Percentiles rank a stretch among this genome's conserved stretches.
Conservation (phyloP, 108 stramenopile genomes). For the Aurantiochytrium sp. region DNA sequence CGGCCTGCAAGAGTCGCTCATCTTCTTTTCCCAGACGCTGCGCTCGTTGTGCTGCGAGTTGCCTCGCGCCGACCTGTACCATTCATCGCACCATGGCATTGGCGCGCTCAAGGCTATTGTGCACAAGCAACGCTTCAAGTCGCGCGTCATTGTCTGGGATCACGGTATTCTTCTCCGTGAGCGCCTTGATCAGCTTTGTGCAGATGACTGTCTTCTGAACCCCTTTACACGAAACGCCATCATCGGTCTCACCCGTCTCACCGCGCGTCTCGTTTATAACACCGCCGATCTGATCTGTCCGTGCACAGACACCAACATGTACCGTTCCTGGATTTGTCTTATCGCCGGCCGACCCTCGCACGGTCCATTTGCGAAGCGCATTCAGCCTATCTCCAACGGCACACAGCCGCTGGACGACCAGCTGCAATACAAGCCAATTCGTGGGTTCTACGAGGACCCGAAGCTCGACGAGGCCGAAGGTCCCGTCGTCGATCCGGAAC, state of each 20-base stretch:
- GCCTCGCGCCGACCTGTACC: background rate
- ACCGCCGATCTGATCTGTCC: background rate
- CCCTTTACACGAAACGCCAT: background rate
- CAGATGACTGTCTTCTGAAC: background rate
- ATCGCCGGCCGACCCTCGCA: constrained; percentile 7
- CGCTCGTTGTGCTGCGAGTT: background rate
- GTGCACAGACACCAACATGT: constrained; percentile 1
- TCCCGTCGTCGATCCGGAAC: background rate
- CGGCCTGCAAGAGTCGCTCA: constrained; percentile 6
- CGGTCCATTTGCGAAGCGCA: background rate
- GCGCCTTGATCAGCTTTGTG: background rate
- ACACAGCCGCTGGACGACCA: background rate
- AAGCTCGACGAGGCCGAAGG: background rate
- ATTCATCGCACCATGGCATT: background rate
- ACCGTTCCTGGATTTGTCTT: background rate
- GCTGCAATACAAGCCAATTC: constrained; percentile 8
- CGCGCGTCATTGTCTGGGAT: constrained; percentile 17
- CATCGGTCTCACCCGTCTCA: background rate
- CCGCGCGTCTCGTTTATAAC: background rate
- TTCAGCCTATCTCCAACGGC: background rate
- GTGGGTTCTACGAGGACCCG: background rate
- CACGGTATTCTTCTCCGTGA: background rate
- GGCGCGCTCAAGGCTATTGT: background rate
- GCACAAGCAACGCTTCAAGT: constrained; percentile 8
- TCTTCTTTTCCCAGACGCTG: constrained; percentile 14